Conservation (phyloP, 73 alveolate species). For the Stentor roeselii region DNA sequence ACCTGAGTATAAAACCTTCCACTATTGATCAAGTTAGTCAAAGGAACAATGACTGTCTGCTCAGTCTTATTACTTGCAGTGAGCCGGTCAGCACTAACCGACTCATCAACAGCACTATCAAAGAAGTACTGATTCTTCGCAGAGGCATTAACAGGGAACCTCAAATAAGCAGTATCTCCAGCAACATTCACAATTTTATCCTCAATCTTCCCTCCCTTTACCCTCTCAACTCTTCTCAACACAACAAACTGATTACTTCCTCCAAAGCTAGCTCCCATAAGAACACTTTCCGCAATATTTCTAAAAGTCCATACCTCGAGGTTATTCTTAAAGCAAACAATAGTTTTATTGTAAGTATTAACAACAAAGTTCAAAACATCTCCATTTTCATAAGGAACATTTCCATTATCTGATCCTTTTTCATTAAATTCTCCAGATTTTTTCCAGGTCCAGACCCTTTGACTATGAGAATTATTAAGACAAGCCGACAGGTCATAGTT, state of each 20-base stretch:
- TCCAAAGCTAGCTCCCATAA: slow-evolving; percentile 24
- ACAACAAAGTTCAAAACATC: slow-evolving; percentile 4
- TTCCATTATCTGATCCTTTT: neutral
- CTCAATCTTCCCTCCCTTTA: neutral
- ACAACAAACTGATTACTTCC: slow-evolving; percentile 11
- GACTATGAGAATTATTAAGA: neutral
- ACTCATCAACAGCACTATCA: neutral
- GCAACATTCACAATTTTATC: neutral
- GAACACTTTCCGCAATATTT: neutral
- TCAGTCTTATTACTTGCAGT: neutral
- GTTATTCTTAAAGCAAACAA: neutral
- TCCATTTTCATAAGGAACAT: neutral
- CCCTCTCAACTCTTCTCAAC: neutral
- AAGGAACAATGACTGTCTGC: neutral
- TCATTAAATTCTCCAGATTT: slow-evolving; percentile 24
- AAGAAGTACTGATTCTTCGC: neutral
- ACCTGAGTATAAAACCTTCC: neutral
- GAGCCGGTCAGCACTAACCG: neutral
- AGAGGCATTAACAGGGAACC: neutral
- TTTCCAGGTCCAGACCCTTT: slow-evolving; percentile 17
- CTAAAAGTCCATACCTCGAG: neutral
- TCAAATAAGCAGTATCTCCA: neutral
- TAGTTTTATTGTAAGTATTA: neutral
- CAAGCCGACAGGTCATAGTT: neutral
- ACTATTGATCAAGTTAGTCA: neutral